Conservation (phyloP, 192 early-diverging fungal species). For the Allomyces macrogynus region DNA sequence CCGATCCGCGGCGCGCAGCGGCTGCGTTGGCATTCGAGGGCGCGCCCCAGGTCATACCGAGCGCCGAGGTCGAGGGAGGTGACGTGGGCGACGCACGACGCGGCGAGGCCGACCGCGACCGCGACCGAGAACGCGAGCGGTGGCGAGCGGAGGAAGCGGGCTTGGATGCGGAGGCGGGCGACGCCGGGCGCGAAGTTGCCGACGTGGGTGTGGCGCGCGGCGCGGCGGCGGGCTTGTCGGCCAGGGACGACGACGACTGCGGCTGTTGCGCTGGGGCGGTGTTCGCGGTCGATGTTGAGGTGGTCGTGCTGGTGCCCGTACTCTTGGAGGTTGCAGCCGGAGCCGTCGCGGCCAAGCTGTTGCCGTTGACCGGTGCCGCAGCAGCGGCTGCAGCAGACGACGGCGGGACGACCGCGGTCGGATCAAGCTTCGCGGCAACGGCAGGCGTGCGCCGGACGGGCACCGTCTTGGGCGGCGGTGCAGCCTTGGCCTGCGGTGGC, state of each 20-base stretch:
- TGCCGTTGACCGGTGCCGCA: not conserved
- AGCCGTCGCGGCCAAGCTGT: not conserved
- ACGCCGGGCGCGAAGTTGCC: not conserved
- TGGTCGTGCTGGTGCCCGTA: not conserved
- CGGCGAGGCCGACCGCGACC: not conserved
- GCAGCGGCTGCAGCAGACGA: not conserved
- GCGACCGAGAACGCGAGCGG: not conserved
- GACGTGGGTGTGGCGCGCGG: not conserved
- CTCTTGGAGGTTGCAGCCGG: not conserved
- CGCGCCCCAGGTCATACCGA: not conserved
- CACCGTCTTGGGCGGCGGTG: not conserved
- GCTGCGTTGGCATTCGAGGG: not conserved
- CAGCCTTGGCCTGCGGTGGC: not conserved
- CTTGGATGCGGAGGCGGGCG: not conserved
- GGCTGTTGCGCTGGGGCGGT: not conserved
- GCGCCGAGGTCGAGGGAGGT: not conserved
- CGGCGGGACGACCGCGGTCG: not conserved
- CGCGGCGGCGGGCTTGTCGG: not conserved
- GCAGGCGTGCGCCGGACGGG: too few species aligned
- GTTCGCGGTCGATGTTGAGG: not conserved
- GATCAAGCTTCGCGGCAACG: not conserved
- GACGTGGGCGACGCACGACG: not conserved
- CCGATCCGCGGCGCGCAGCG: not conserved
- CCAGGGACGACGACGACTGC: not conserved
- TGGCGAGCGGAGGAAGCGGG: not conserved